These are phyloP conservation scores for Colletotrichum plurivorum DNA, from an alignment of 2,329 filamentous ascomycete species.

Conservation along the genomic window DNA sequence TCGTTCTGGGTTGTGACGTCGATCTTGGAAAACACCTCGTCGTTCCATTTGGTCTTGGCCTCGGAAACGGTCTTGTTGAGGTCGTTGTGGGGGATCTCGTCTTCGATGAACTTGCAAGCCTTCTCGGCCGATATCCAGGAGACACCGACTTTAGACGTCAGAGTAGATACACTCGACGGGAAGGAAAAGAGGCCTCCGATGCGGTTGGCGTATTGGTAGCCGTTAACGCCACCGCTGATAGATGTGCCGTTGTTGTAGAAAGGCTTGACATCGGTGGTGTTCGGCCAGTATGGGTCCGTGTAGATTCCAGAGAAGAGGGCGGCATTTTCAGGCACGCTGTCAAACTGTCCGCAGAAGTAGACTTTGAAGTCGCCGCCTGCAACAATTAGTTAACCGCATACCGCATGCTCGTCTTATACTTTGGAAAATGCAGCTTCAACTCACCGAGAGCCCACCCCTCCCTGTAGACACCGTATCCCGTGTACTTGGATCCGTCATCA, in stretches of 20 bases:
- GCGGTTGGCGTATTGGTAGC: slow-evolving; percentile 65
- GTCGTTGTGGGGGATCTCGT: slow-evolving; percentile 59
- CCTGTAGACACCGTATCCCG: slow-evolving; percentile 61
- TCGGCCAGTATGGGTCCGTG: slow-evolving; percentile 58
- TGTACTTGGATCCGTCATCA: slow-evolving; percentile 55
- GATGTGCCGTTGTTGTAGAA: slow-evolving; percentile 66
- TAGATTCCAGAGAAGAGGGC: slow-evolving; percentile 60
- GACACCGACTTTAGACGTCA: slow-evolving; percentile 66
- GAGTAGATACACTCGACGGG: slow-evolving; percentile 47
- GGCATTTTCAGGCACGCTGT: slow-evolving; percentile 49
- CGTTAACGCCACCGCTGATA: slow-evolving; percentile 64
- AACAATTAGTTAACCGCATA: not conserved
- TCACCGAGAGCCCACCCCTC: slow-evolving; percentile 57
- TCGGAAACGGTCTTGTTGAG: slow-evolving; percentile 55
- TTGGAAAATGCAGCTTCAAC: not conserved
- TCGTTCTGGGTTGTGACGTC: slow-evolving; percentile 56
- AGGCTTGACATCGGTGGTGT: slow-evolving; percentile 49
- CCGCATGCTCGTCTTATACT: no score
- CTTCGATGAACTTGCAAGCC: slow-evolving; percentile 62
- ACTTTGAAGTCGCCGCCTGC: slow-evolving; percentile 57
- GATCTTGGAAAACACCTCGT: slow-evolving; percentile 60
- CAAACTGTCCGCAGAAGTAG: slow-evolving; percentile 61
- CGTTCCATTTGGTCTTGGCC: slow-evolving; percentile 61
- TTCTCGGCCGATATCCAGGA: slow-evolving; percentile 64
- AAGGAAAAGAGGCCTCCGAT: slow-evolving; percentile 67